Evolutionary conservation across 345 rosid genomes (phyloP), one percentile per base, ranked within the genome.

Genomic region (Hibiscus mutabilis): DNA sequence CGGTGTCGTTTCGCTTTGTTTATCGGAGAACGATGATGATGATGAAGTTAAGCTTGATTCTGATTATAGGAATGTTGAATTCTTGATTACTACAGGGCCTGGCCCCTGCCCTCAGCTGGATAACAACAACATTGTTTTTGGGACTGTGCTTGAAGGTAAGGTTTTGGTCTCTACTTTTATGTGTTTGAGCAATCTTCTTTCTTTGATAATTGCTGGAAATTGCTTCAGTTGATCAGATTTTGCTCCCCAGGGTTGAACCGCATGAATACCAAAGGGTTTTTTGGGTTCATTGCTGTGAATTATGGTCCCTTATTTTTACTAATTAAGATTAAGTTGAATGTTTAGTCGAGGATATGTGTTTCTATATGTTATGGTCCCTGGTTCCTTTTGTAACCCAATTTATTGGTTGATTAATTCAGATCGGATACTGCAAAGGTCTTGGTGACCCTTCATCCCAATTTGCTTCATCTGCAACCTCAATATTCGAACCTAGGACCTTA

Each of bases 11-110:
- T 93, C 98, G 18, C 79, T 93, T 47, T 88, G 90, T 65, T 59
- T 93, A 51, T 89, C 94, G 2, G 97, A 91, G 83, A 93, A 93
- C 70, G 97, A 93, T 31, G 98, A 93, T 2, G 96, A 93, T 4
- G 92, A 88, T 2, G 85, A 88, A 0, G 77, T 86, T 27, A 85
- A 84, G 86, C 84, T 91, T 4, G 88, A 91, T 60, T 88, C 94
- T 13, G 70, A 87, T 47, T 88, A 89, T 66, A 85, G 97, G 56
- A 91, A 91, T 67, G 96, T 89, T 6, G 97, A 89, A 80, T 93
- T 93, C 84, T 83, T 93, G 83, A 91, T 91, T 53, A 93, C 91
- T 3, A 89, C 96, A 0, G 98, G 98, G 3, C 98, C 96, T 16
- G 97, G 89, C 51, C 94, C 98, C 7, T 89, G 90, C 61, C 97